These are phyloP conservation scores for Vanderwaltozyma tropicalis DNA, from an alignment of 805 yeast genomes.

Conservation along the genomic window DNA sequence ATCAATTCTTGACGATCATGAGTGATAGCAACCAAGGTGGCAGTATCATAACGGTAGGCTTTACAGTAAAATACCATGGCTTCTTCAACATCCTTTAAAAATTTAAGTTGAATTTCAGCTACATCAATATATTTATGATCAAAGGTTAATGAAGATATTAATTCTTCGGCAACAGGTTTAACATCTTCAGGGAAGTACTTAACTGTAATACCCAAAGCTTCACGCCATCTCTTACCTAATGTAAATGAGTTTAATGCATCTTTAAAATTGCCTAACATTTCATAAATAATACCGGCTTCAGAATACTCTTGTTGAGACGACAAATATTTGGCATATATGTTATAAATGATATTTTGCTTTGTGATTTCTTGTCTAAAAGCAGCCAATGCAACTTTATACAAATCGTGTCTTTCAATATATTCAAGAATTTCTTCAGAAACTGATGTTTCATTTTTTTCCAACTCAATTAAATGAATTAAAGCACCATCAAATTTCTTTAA, in stretches of 20 bases:
- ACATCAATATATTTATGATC: constrained; percentile 71
- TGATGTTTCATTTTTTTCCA: constrained; percentile 27
- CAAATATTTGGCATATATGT: constrained; percentile 52
- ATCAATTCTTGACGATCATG: constrained; percentile 38
- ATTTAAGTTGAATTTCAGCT: constrained; percentile 60
- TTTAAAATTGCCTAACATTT: constrained; percentile 45
- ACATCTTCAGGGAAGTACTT: constrained; percentile 32
- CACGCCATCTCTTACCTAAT: constrained; percentile 70
- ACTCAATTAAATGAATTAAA: constrained; percentile 47
- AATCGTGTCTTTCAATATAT: constrained; percentile 57
- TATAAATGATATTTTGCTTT: constrained; percentile 46
- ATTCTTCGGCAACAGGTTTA: constrained; percentile 42
- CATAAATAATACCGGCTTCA: constrained; percentile 78
- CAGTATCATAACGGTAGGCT: constrained; percentile 64
- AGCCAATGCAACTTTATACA: constrained; percentile 59
- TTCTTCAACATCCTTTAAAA: constrained; percentile 48
- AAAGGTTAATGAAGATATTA: constrained; percentile 51
- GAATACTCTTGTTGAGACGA: constrained; percentile 43
- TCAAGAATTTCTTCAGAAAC: constrained; percentile 50
- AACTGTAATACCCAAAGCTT: constrained; percentile 58
- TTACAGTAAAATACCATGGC: constrained; percentile 65
- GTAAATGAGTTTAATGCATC: constrained; percentile 64
- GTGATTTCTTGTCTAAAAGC: constrained; percentile 47
- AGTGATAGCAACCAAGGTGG: constrained; percentile 51
- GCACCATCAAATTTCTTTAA: constrained; percentile 64